These are phyloP conservation scores for Aquilaria sinensis DNA, from an alignment of 345 rosid species.

Conservation along the genomic window DNA sequence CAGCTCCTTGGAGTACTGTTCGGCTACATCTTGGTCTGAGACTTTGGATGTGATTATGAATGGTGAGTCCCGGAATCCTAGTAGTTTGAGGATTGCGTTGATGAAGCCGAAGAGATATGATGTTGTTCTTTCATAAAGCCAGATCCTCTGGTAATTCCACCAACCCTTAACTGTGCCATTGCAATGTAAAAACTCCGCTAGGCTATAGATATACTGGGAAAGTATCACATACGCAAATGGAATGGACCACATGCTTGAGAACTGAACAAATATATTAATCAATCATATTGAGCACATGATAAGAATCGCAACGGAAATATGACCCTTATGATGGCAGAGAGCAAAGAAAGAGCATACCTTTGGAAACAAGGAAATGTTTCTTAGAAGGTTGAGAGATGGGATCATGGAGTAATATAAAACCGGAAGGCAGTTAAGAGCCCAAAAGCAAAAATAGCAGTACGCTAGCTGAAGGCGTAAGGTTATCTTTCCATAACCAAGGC, in stretches of 20 bases:
- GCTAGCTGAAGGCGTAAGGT: slow-evolving; percentile 38
- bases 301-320: not conserved
- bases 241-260: slow-evolving; percentile 25
- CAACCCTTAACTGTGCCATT: slow-evolving; percentile 26
- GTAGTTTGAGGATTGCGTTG: slow-evolving; percentile 13
- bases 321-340: not conserved
- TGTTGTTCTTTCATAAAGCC: slow-evolving; percentile 24
- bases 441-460: slow-evolving; percentile 37
- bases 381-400: slow-evolving; percentile 51
- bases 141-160: slow-evolving; percentile 40
- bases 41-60: slow-evolving; percentile 33
- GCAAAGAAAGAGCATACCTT: slow-evolving; percentile 24
- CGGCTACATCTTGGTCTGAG: slow-evolving; percentile 24
- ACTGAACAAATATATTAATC: not conserved
- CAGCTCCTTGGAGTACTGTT: slow-evolving; percentile 28
- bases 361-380: slow-evolving; percentile 58
- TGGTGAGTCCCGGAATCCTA: slow-evolving; percentile 28
- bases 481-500: slow-evolving; percentile 47
- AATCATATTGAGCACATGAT: not conserved
- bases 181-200: slow-evolving; percentile 17
- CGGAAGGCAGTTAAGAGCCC: slow-evolving; percentile 56
- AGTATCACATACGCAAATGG: slow-evolving; percentile 29
- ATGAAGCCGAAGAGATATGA: slow-evolving; percentile 27
- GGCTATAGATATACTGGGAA: slow-evolving; percentile 16
- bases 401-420: slow-evolving; percentile 37